phyloP scores from a whole-genome alignment of 768 basidiomycete genomes.

The Mycena epipterygia region DNA sequence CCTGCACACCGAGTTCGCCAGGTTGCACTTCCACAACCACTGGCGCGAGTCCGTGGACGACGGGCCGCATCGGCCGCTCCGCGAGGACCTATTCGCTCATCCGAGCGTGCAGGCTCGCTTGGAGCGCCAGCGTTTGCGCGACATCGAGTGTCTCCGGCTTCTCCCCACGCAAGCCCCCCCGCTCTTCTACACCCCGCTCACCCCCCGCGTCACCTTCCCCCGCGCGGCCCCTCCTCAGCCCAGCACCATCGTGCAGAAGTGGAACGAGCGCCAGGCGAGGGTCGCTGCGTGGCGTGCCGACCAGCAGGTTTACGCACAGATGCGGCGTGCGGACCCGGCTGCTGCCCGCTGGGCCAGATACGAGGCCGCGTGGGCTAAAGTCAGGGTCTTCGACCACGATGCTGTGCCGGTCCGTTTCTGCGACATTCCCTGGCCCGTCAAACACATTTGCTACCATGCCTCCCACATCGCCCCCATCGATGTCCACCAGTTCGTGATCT shows the following conservation, averaged over 20 bases:
- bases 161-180: slow-evolving; percentile 5
- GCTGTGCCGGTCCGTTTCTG: not conserved
- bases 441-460: not conserved
- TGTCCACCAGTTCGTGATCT: slow-evolving; percentile 13
- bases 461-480: slow-evolving; percentile 17
- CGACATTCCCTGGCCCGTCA: slow-evolving; percentile 24
- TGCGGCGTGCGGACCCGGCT: not conserved
- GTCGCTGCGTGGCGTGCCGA: not conserved
- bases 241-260: slow-evolving; percentile 2
- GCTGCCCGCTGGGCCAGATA: not conserved
- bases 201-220: not conserved
- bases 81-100: too few relatives aligned
- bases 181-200: not conserved
- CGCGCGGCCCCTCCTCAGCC: not conserved
- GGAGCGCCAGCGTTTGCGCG: not conserved
- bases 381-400: not conserved
- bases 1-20: slow-evolving; percentile 13
- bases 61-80: too few relatives aligned
- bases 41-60: not conserved
- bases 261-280: not conserved
- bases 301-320: not conserved
- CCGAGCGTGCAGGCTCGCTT: not conserved
- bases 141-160: not conserved
- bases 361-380: slow-evolving; percentile 14
- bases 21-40: not conserved